These are phyloP conservation scores for Xylaria castorea DNA, from an alignment of 495 filamentous ascomycete genomes.

Conservation along the genomic window DNA sequence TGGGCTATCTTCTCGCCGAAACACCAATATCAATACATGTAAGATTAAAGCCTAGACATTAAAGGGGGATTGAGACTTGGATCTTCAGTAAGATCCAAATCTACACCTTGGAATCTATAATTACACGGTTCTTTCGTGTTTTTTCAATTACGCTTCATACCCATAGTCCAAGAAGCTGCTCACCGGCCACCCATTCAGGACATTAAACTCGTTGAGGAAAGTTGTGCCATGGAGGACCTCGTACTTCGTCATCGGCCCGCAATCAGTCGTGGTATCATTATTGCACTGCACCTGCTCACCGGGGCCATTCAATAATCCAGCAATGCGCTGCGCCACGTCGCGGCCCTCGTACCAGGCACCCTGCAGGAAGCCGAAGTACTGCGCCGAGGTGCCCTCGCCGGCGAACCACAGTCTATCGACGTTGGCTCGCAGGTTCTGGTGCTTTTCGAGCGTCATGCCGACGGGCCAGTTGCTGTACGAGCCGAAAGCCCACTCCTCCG, in stretches of 20 bases:
- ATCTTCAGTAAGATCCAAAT: background rate
- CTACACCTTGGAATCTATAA: background rate
- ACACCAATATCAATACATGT: background rate
- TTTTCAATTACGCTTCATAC: slow-evolving; percentile 26
- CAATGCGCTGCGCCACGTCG: slow-evolving; percentile 59
- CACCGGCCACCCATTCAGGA: slow-evolving; percentile 42
- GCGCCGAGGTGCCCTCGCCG: slow-evolving; percentile 71
- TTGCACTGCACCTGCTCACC: slow-evolving; percentile 31
- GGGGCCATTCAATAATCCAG: slow-evolving; percentile 47
- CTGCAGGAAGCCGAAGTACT: slow-evolving; percentile 78
- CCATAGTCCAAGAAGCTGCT: slow-evolving; percentile 44
- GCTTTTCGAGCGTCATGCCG: slow-evolving; percentile 68
- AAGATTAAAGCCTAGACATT: background rate
- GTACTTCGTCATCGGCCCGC: slow-evolving; percentile 37
- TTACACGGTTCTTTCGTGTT: background rate
- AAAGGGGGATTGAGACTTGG: background rate
- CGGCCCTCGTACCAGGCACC: slow-evolving; percentile 65
- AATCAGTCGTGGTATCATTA: slow-evolving; percentile 36
- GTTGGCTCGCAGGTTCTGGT: slow-evolving; percentile 77
- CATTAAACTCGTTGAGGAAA: slow-evolving; percentile 31
- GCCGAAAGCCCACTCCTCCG: slow-evolving; percentile 68
- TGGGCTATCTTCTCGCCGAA: background rate
- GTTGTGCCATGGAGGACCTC: slow-evolving; percentile 41
- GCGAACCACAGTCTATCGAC: slow-evolving; percentile 71
- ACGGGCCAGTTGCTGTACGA: slow-evolving; percentile 79